Evolutionary conservation across 192 early-diverging fungal species (phyloP), one percentile per base, ranked within the genome.

Genomic region (Mortierella claussenii): DNA sequence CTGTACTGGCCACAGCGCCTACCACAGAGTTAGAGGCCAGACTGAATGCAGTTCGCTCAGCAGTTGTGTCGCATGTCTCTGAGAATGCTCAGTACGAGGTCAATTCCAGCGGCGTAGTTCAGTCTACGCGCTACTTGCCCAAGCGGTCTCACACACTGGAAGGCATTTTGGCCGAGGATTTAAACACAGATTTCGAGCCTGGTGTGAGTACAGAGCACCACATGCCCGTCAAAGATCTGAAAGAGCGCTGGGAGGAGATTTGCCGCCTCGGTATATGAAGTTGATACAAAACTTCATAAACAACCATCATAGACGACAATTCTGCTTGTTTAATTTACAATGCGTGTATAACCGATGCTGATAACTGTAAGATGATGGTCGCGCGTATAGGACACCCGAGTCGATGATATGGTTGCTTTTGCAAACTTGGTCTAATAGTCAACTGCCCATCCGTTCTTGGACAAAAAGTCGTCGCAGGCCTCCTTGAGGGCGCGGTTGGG

Each of bases 401-500:
- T n/a, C n/a, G n/a, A n/a, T n/a, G n/a, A n/a, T n/a, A n/a, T n/a
- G n/a, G n/a, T 30, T 2, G 28, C 13, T 10, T 40, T 7, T 40
- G 37, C 37, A 40, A 55, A 5, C 1, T 17, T 36, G 52, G 17
- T 8, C 34, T 53, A 81, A n/a, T 81, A 81, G 48, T 82, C 87
- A 15, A 83, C 83, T 15, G 87, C 84, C 87, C 87, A 89, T 30
- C 87, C 87, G 67, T 89, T 89, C 49, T 86, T 83, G 21, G 68
- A 75, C 42, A 90, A 69, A 65, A 82, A 90, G 28, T 89, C 86
- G 24, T 87, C 87, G 34, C 87, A 85, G 1, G 87, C 85, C 42
- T 86, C 92, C 49, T 88, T 89, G 17, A 96, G 59, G 13, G 93
- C 89, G 23, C 89, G 80, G 60, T 96, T 96, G 1, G 93, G 92